Percentiles rank a stretch among this genome's conserved stretches.
Evolutionary conservation across 2,329 filamentous ascomycete species (phyloP).

Genomic region (Pseudopithomyces maydicus): DNA sequence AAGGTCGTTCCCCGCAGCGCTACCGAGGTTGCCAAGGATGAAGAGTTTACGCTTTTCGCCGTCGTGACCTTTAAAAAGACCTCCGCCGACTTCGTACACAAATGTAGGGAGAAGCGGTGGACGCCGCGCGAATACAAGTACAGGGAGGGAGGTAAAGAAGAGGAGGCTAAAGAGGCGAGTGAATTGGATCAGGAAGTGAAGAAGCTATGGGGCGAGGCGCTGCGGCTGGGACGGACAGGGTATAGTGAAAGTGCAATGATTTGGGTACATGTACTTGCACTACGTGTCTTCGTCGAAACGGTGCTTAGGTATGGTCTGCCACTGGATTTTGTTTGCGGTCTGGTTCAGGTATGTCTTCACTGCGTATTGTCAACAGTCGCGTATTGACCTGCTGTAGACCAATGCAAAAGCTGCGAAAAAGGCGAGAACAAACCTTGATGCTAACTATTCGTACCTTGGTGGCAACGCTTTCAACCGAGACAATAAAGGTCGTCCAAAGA

Average conservation of each 20-base stretch:
- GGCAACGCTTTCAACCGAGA: slow-evolving; percentile 93
- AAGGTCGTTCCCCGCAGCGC: slow-evolving; percentile 96
- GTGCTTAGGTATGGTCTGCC: slow-evolving; percentile 95
- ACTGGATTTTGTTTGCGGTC: slow-evolving; percentile 81
- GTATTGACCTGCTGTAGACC: slow-evolving; percentile 62
- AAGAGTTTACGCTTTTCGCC: slow-evolving; percentile 86
- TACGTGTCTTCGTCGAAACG: slow-evolving; percentile 96
- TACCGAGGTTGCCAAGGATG: slow-evolving; percentile 77
- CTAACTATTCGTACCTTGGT: slow-evolving; percentile 86
- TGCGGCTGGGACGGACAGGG: slow-evolving; percentile 85
- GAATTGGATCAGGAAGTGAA: slow-evolving; percentile 82
- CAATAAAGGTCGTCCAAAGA: slow-evolving; percentile 89
- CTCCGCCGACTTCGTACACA: slow-evolving; percentile 84
- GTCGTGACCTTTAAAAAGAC: slow-evolving; percentile 95
- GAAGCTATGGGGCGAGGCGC: slow-evolving; percentile 89
- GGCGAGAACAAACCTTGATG: slow-evolving; percentile 69
- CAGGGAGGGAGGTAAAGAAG: slow-evolving; percentile 85
- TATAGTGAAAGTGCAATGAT: slow-evolving; percentile 97
- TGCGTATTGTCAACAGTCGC: neutral
- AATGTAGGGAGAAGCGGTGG: slow-evolving; percentile 92
- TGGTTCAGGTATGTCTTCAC: slow-evolving; percentile 70
- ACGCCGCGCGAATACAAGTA: slow-evolving; percentile 94
- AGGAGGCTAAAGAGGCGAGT: slow-evolving; percentile 86
- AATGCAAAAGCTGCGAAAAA: slow-evolving; percentile 82
- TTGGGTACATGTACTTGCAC: slow-evolving; percentile 88